Evolutionary conservation across 2,329 filamentous ascomycete species (phyloP).

Genomic region (Saccharata proteae): DNA sequence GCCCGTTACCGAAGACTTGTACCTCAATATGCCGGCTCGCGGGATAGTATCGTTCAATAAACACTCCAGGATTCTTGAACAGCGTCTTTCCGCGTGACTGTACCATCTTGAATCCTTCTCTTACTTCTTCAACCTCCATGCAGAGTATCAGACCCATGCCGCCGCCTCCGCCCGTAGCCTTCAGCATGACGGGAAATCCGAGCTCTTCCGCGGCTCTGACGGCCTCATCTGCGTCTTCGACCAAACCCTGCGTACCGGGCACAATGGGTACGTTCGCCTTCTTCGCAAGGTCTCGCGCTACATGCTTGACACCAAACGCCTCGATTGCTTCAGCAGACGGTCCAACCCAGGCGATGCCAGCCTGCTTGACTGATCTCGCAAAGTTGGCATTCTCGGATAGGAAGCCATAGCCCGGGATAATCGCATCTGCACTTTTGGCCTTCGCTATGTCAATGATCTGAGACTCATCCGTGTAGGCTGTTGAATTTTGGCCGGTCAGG

Average conservation of each 20-base stretch:
- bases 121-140: constrained; percentile 54
- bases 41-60: constrained; percentile 74
- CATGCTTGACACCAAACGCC: constrained; percentile 47
- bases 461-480: constrained; percentile 38
- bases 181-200: constrained; percentile 44
- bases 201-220: constrained; percentile 31
- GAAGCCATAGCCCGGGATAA: constrained; percentile 58
- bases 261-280: constrained; percentile 43
- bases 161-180: constrained; percentile 52
- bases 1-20: constrained; percentile 75
- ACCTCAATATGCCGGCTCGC: constrained; percentile 78
- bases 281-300: constrained; percentile 41
- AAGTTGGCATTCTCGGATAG: constrained; percentile 53
- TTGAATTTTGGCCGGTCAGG: constrained; percentile 35
- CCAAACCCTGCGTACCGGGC: constrained; percentile 39
- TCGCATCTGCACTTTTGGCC: constrained; percentile 38
- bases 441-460: constrained; percentile 41
- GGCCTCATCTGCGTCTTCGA: constrained; percentile 36
- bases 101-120: constrained; percentile 54
- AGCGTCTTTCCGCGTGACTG: constrained; percentile 64
- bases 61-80: constrained; percentile 73
- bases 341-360: constrained; percentile 48
- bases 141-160: constrained; percentile 80
- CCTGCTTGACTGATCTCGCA: constrained; percentile 38
- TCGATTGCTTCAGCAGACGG: constrained; percentile 43